Evolutionary conservation across 176 grass and related monocot species (phyloP), one percentile per base, ranked within the genome.

Genomic region (Cenchrus fungigraminus): DNA sequence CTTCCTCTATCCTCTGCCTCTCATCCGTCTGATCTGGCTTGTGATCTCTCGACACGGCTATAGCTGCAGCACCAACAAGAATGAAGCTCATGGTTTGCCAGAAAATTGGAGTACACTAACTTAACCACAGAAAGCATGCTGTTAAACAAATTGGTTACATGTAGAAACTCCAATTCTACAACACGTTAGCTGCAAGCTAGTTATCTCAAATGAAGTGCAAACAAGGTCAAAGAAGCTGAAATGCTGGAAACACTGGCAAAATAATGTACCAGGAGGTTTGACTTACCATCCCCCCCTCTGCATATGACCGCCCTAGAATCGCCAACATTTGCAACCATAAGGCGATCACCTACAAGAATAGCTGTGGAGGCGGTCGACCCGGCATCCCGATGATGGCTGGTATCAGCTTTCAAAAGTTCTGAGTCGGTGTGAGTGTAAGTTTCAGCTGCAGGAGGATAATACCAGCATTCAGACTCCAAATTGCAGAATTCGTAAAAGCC

Each of bases 291-390:
- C 12, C 95, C 90, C 46, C 81, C 95, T 76, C 92, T 92, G 65
- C 95, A 97, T 61, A 97, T 97, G 61, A 97, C 92, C 6, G 88
- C 95, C 86, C 95, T 94, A 43, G 95, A 97, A 84, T 94, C 92
- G 1, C 95, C 95, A 64, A 97, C 90, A 58, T 97, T 97, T 16
- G 95, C 95, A 90, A 94, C 92, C 4, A 97, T 29, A 28, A 97
- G 78, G 46, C 92, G 95, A 74, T 92, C 92, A 0, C 95, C 95
- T 14, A 97, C 88, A 7, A 97, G 95, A 34, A 97, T 86, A 34
- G 95, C 95, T 0, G 95, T 97, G 56, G 92, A 94, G 61, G 95
- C 95, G 49, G 95, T 97, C 11, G 95, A 97, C 10, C 95, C 95
- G 3, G 92, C 95, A 87, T 97, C 95, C 28, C 95, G 64, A 13